Base-by-base conservation (phyloP, 2,329 filamentous ascomycete genomes). In the Penicillium aurantiogriseum region DNA sequence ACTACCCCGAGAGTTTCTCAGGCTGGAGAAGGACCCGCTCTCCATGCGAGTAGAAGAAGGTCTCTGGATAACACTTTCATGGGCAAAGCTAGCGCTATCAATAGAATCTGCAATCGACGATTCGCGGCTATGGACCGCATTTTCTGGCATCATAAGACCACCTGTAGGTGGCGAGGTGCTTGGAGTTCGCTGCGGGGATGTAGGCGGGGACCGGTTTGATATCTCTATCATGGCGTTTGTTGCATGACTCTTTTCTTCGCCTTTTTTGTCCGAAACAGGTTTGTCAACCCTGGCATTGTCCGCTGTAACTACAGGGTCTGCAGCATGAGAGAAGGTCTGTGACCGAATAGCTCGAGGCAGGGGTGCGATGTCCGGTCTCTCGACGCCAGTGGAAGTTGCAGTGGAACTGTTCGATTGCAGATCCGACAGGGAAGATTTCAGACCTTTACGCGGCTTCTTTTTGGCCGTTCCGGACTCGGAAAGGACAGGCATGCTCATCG, bases 211-310 rank as follows among this genome's bases (percentile, higher is more conserved):
- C 19, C 83, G 80, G 19, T 79, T 83, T n/a, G 88, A 85, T 39
- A 90, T 78, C 39, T 85, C 86, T 54, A 87, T 87, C 80, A 92
- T 90, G 27, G 83, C 80, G 62, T 79, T 83, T 23, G 82, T 80
- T 25, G 88, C 88, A 68, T 84, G 78, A 57, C 79, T 80, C 49
- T 85, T 80, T 38, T 86, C 83, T 2, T 83, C 81, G 5, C 81
- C 80, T 33, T 82, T 83, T 1, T 79, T 67, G 15, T 77, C 83
- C 15, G 82, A 79, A 59, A 83, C 84, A 63, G 84, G 83, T 13
- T 86, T 80, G 59, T 91, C 88, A 21, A 86, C 85, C 60, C 88
- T 87, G 0, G 84, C 81, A 35, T 83, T 80, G 65, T 91, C 87
- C 0, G 87, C 85, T 31, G 84, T 85, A 7, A 92, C 83, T 21